phyloP scores from a whole-genome alignment of 495 filamentous ascomycete genomes.

The Glutinoglossum americanum region DNA sequence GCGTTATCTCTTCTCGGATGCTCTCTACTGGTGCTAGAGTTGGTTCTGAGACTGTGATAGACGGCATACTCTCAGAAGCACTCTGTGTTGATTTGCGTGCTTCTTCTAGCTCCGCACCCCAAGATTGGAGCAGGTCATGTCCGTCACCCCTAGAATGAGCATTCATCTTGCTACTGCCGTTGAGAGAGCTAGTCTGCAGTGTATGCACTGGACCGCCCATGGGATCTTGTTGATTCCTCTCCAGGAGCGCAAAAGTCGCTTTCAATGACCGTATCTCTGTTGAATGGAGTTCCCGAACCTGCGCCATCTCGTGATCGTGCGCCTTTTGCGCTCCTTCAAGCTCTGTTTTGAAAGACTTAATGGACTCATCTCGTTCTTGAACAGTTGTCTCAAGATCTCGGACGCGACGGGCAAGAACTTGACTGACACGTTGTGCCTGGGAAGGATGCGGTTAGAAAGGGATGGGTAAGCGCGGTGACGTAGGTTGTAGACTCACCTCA shows the following conservation, averaged over 20 bases:
- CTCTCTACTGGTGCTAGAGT: background rate
- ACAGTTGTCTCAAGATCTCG: background rate
- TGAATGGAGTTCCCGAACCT: background rate
- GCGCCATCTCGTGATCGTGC: background rate
- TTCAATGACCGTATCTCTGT: background rate
- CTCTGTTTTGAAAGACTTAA: background rate
- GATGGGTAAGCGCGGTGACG: background rate
- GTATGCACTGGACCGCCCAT: background rate
- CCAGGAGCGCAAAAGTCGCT: background rate
- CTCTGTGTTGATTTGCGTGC: background rate
- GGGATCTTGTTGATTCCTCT: background rate
- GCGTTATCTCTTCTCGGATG: background rate
- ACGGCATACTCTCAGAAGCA: background rate
- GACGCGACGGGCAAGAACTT: constrained; percentile 1
- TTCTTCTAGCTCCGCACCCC: background rate
- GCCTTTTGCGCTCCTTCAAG: background rate
- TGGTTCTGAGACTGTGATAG: background rate
- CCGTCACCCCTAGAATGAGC: background rate
- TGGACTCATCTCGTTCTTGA: background rate
- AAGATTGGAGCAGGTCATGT: background rate
- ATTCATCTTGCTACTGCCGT: background rate
- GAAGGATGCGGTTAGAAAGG: background rate
- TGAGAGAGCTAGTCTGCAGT: background rate
- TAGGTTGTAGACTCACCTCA: background rate
- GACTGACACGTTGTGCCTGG: constrained; percentile 2